Conservation (phyloP, 2,329 filamentous ascomycete species). For the Annulohypoxylon truncatum region DNA sequence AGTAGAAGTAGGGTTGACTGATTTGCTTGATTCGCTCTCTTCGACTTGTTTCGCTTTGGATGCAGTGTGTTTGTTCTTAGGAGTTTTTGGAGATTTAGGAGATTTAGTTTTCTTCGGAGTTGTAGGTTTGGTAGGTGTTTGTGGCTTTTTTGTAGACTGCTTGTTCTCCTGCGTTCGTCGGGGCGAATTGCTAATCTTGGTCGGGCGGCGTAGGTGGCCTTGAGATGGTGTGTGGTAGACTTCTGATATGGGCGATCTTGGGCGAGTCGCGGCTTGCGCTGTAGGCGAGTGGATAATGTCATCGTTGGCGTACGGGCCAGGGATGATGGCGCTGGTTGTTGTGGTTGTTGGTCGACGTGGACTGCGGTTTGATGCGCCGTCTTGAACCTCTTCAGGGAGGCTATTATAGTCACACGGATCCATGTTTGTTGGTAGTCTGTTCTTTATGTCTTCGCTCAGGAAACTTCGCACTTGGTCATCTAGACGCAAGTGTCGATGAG, state of each 20-base stretch:
- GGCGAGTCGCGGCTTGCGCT: not conserved
- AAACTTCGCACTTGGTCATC: not conserved
- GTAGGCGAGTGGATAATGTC: slow-evolving; percentile 1
- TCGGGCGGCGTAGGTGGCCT: not conserved
- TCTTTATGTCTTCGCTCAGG: not conserved
- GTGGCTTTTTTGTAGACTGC: not conserved
- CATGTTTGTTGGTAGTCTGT: not conserved
- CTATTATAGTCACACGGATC: not conserved
- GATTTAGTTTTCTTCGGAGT: not conserved
- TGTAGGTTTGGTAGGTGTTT: not conserved
- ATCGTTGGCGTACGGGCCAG: not conserved
- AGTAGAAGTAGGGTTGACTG: too few species aligned
- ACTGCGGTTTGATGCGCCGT: not conserved
- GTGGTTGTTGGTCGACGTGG: not conserved
- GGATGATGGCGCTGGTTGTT: not conserved
- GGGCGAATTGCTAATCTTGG: not conserved
- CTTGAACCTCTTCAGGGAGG: not conserved
- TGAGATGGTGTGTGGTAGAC: not conserved
- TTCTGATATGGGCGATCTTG: not conserved
- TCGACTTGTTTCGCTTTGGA: not conserved
- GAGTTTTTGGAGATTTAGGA: not conserved
- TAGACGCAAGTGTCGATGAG: slow-evolving; percentile 17
- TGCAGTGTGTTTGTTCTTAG: not conserved
- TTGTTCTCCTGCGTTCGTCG: not conserved
- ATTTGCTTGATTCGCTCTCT: not conserved